Conservation (phyloP, 2,329 filamentous ascomycete species). For the Coleophoma cylindrospora region DNA sequence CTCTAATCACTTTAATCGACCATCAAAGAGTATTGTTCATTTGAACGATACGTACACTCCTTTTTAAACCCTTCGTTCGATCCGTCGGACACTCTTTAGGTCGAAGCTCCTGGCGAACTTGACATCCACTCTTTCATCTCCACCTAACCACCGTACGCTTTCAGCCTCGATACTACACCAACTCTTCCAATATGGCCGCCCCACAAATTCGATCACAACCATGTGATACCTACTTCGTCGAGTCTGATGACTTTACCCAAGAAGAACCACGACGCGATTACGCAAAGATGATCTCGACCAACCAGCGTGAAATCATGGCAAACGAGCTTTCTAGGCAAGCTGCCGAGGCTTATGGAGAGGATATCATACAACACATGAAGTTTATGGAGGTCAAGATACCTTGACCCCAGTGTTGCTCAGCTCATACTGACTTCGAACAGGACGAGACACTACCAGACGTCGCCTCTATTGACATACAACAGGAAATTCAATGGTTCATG, state of each 20-base stretch:
- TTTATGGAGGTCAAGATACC: constrained; percentile 69
- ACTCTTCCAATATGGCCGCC: constrained; percentile 19
- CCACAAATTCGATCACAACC: constrained; percentile 35
- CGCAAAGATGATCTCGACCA: constrained; percentile 70
- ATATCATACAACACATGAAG: constrained; percentile 90
- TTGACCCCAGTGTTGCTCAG: constrained; percentile 5
- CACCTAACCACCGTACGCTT: constrained; percentile 1
- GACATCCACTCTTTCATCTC: constrained; percentile 26
- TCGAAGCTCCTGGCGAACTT: constrained; percentile 32
- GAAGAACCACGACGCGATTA: constrained; percentile 56
- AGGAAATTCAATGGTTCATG: constrained; percentile 99
- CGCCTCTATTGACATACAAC: constrained; percentile 97
- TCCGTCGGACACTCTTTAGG: constrained; percentile 18
- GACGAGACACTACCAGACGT: constrained; percentile 90
- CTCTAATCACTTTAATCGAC: constrained; percentile 20
- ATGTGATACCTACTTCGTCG: constrained; percentile 66
- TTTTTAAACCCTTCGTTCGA: constrained; percentile 22
- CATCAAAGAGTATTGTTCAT: constrained; percentile 15
- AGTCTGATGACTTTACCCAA: constrained; percentile 40
- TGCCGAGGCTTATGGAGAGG: constrained; percentile 87
- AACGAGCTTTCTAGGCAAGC: constrained; percentile 83
- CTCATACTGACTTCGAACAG: constrained; percentile 33
- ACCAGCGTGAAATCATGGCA: constrained; percentile 82
- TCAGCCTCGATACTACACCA: constrained; percentile 4
- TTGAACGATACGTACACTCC: constrained; percentile 21